Evolutionary conservation across 352 stramenopile genomes (phyloP).

Genomic region (Phytopythium litorale): DNA sequence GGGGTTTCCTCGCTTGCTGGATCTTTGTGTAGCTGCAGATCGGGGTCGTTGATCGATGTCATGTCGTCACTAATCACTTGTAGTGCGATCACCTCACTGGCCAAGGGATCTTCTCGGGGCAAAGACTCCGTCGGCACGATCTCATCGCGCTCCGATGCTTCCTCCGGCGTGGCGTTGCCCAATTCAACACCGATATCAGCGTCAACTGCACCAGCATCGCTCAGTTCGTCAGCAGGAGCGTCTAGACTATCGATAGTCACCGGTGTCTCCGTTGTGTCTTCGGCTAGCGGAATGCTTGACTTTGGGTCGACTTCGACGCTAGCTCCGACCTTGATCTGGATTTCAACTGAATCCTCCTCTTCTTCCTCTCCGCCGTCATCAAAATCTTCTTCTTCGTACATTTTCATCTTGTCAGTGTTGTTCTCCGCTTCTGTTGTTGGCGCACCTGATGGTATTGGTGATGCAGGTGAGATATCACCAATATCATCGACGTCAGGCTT

Average conservation of each 20-base stretch:
- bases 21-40: too few relatives aligned
- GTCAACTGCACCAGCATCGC: background rate
- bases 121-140: too few relatives aligned
- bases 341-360: background rate
- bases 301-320: background rate
- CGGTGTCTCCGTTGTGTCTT: too few relatives aligned
- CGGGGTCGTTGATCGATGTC: too few relatives aligned
- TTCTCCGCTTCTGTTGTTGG: too few relatives aligned
- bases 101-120: too few relatives aligned
- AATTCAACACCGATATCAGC: background rate
- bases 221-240: background rate
- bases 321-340: background rate
- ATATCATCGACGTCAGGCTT: background rate
- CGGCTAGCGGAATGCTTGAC: too few relatives aligned
- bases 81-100: too few relatives aligned
- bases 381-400: conserved; percentile 35
- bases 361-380: conserved; percentile 13
- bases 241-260: background rate
- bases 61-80: too few relatives aligned
- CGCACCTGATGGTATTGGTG: background rate
- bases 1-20: too few relatives aligned
- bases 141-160: too few relatives aligned
- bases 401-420: conserved; percentile 8
- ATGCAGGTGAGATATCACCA: background rate
- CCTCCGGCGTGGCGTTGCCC: too few relatives aligned